phyloP scores from a whole-genome alignment of 768 basidiomycete genomes.

The Fistulinella prunicolor region DNA sequence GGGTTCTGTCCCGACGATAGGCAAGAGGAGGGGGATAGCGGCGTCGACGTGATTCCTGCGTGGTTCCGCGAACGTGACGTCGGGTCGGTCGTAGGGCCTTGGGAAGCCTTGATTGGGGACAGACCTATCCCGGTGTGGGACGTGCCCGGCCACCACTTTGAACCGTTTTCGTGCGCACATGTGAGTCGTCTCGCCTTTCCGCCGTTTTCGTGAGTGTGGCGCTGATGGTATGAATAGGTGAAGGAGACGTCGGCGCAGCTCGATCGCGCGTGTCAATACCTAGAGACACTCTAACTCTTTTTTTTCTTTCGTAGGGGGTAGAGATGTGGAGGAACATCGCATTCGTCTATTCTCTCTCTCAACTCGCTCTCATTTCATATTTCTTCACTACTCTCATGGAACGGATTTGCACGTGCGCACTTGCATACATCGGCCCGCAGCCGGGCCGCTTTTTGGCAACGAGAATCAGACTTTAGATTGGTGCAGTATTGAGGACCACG shows the following conservation, averaged over 20 bases:
- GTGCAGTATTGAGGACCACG: too few species aligned
- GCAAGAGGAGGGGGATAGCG: slow-evolving; percentile 1
- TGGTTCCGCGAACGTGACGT: slow-evolving; percentile 52
- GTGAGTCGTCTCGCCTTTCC: slow-evolving; percentile 35
- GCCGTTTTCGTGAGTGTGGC: not conserved
- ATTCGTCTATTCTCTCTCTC: too few species aligned
- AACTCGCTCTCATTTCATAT: too few species aligned
- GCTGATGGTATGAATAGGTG: slow-evolving; percentile 12
- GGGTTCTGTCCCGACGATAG: slow-evolving; percentile 37
- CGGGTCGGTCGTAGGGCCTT: slow-evolving; percentile 36
- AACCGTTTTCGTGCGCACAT: slow-evolving; percentile 48
- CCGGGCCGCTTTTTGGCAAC: too few species aligned
- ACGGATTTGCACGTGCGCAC: too few species aligned
- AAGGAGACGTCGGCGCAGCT: slow-evolving; percentile 24
- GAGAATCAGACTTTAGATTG: too few species aligned
- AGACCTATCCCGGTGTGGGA: slow-evolving; percentile 43
- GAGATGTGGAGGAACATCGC: not conserved
- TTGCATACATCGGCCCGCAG: too few species aligned
- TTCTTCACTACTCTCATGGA: too few species aligned
- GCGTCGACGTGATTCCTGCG: slow-evolving; percentile 36
- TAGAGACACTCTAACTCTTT: slow-evolving; percentile 5
- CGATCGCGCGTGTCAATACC: slow-evolving; percentile 16
- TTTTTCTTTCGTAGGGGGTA: not conserved
- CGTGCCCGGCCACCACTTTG: slow-evolving; percentile 68
- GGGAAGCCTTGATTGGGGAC: slow-evolving; percentile 44